Evolutionary conservation across 352 stramenopile genomes (phyloP).

Genomic region (Globisporangium yorkense): DNA sequence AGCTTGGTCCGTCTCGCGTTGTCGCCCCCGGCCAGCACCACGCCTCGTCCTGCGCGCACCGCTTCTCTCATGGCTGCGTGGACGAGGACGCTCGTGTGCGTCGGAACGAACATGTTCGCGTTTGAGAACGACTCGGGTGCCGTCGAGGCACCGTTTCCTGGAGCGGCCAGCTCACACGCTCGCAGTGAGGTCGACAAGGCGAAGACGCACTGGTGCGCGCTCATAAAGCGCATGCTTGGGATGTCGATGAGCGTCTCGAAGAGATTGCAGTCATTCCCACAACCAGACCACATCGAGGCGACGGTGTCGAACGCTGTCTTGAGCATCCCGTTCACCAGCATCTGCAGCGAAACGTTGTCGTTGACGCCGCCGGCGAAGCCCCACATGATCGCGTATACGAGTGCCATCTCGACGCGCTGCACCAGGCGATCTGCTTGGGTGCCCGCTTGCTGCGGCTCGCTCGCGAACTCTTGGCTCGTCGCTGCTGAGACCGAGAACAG

Average conservation of each 20-base stretch:
- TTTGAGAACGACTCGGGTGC: not conserved
- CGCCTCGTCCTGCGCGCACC: conserved; percentile 24
- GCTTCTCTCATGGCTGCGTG: conserved; percentile 36
- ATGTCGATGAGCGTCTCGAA: conserved; percentile 38
- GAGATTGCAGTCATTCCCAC: conserved; percentile 22
- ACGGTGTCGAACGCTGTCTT: conserved; percentile 26
- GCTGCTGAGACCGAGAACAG: conserved; percentile 8
- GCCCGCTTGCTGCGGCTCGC: not conserved
- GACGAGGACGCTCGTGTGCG: conserved; percentile 27
- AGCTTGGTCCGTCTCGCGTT: conserved; percentile 29
- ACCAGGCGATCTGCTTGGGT: conserved; percentile 1
- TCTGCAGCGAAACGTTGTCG: conserved; percentile 12
- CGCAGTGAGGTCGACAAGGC: not conserved
- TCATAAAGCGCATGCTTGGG: conserved; percentile 21
- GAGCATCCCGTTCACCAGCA: conserved; percentile 26
- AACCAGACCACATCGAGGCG: conserved; percentile 17
- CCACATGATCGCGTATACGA: conserved; percentile 52
- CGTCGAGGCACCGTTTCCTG: not conserved
- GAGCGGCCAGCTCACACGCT: not conserved
- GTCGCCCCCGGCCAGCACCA: conserved; percentile 29
- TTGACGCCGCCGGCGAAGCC: conserved; percentile 27
- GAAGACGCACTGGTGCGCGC: conserved; percentile 2
- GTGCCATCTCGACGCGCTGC: conserved; percentile 43
- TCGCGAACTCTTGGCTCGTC: conserved; percentile 4
- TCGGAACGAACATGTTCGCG: conserved; percentile 35